Evolutionary conservation across 129 eudicot species (phyloP).

Genomic region (Oenanthe sinensis): DNA sequence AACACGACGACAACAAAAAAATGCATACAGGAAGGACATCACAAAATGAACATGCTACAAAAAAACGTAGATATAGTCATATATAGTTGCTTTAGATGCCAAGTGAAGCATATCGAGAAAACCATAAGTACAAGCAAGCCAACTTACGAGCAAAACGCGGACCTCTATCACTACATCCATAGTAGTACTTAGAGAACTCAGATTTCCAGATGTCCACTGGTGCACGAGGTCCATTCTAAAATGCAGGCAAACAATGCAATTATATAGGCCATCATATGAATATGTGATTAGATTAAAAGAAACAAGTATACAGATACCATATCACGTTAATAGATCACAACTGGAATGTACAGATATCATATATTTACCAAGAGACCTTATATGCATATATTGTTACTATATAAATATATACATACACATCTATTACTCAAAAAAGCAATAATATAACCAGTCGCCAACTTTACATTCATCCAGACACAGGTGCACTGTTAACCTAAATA

Average conservation of each 20-base stretch:
- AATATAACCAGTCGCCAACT: background rate
- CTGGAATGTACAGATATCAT: background rate
- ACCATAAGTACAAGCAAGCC: background rate
- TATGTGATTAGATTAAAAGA: background rate
- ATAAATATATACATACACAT: background rate
- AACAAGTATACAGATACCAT: background rate
- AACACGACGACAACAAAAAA: too few species aligned
- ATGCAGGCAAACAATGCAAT: background rate
- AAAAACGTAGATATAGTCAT: too few species aligned
- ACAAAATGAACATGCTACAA: background rate
- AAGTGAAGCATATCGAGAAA: background rate
- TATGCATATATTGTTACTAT: background rate
- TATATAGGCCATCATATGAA: background rate
- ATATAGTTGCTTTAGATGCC: background rate
- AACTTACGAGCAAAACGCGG: constrained; percentile 74
- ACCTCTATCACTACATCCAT: constrained; percentile 85
- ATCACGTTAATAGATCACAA: background rate
- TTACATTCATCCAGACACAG: background rate
- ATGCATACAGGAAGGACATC: background rate
- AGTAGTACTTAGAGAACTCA: constrained; percentile 51
- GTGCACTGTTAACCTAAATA: background rate
- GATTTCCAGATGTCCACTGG: constrained; percentile 86
- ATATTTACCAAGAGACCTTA: background rate
- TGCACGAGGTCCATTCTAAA: constrained; percentile 45
- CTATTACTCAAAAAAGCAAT: background rate